phyloP scores from a whole-genome alignment of 352 stramenopile genomes.

The Phytophthora foliorum region DNA sequence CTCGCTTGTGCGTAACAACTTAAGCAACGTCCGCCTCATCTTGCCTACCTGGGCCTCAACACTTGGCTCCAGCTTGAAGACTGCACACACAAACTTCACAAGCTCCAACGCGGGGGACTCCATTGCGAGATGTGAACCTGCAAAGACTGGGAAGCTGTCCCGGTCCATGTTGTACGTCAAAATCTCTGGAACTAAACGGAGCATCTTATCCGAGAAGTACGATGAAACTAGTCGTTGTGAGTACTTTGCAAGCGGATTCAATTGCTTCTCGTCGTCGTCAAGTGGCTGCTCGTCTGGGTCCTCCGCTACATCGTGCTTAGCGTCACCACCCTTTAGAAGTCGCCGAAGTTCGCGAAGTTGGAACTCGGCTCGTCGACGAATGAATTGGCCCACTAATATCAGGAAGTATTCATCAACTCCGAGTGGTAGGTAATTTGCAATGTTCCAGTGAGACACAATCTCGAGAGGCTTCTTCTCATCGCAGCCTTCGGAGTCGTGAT shows the following conservation, averaged over 20 bases:
- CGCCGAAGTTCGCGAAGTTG: slow-evolving; percentile 41
- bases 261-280: slow-evolving; percentile 60
- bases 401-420: slow-evolving; percentile 91
- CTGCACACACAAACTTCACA: slow-evolving; percentile 95
- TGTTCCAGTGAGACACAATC: slow-evolving; percentile 91
- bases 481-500: slow-evolving; percentile 33
- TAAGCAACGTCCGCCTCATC: slow-evolving; percentile 93
- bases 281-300: slow-evolving; percentile 44
- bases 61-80: slow-evolving; percentile 94
- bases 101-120: slow-evolving; percentile 96
- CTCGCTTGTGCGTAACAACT: slow-evolving; percentile 79
- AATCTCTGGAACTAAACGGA: slow-evolving; percentile 84
- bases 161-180: slow-evolving; percentile 70
- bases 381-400: slow-evolving; percentile 91
- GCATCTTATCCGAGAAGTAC: slow-evolving; percentile 84
- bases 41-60: slow-evolving; percentile 92
- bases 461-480: slow-evolving; percentile 49
- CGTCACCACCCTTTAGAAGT: slow-evolving; percentile 22
- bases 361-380: slow-evolving; percentile 78
- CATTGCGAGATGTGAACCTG: slow-evolving; percentile 85
- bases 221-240: slow-evolving; percentile 74
- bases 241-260: slow-evolving; percentile 72
- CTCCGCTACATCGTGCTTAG: slow-evolving; percentile 27
- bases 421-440: slow-evolving; percentile 87
- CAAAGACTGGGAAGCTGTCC: slow-evolving; percentile 84